Evolutionary conservation across 2,329 filamentous ascomycete genomes (phyloP).

Genomic region (Zelopaecilomyces penicillatus): DNA sequence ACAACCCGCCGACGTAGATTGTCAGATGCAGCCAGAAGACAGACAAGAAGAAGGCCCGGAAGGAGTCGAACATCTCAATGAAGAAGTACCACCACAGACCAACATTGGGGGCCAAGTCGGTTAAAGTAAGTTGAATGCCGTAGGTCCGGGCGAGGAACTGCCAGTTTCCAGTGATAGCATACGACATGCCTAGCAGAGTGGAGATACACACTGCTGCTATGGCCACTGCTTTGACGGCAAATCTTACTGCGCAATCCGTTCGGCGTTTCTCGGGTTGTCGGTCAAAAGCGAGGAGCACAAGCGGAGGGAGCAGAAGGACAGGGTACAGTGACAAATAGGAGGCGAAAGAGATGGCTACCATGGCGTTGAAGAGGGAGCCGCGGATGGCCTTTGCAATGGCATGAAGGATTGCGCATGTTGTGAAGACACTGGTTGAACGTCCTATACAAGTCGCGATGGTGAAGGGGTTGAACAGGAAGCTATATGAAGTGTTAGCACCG

Average conservation of each 20-base stretch:
- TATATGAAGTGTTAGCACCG: slow-evolving; percentile 25
- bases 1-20: slow-evolving; percentile 80
- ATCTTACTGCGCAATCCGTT: slow-evolving; percentile 32
- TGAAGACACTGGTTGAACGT: slow-evolving; percentile 81
- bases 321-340: slow-evolving; percentile 92
- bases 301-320: slow-evolving; percentile 72
- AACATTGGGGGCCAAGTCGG: slow-evolving; percentile 88
- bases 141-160: slow-evolving; percentile 85
- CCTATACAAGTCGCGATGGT: slow-evolving; percentile 86
- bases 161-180: slow-evolving; percentile 65
- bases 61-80: slow-evolving; percentile 98
- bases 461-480: slow-evolving; percentile 91
- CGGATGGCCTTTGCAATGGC: slow-evolving; percentile 73
- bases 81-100: slow-evolving; percentile 99
- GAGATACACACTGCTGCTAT: slow-evolving; percentile 48
- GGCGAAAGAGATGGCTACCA: slow-evolving; percentile 79
- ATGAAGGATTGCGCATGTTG: slow-evolving; percentile 77
- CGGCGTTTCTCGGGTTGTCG: slow-evolving; percentile 33
- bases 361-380: slow-evolving; percentile 64
- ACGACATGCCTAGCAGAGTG: slow-evolving; percentile 62
- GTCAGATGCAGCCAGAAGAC: slow-evolving; percentile 96
- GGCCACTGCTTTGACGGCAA: slow-evolving; percentile 44
- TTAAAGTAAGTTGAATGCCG: slow-evolving; percentile 81
- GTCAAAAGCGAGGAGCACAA: slow-evolving; percentile 75
- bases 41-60: slow-evolving; percentile 91